Conservation (phyloP, 1,284 basidiomycete species). For the Mrakiaceae sp. region DNA sequence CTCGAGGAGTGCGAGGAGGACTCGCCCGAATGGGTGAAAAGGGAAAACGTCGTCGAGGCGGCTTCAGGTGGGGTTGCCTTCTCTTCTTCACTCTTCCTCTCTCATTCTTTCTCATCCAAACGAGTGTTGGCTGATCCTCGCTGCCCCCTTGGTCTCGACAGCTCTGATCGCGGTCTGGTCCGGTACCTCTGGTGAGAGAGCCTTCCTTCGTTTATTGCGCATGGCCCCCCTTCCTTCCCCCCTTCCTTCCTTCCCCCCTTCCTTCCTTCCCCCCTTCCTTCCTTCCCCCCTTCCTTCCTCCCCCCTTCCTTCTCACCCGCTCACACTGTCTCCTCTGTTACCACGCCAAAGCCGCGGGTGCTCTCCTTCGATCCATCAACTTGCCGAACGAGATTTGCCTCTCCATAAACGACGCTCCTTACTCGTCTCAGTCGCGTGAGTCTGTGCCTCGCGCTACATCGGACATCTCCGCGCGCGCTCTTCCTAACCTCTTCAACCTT, state of each 20-base stretch:
- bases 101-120: background rate
- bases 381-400: constrained; percentile 8
- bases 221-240: background rate
- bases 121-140: background rate
- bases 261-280: background rate
- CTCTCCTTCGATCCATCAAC: constrained; percentile 7
- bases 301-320: background rate
- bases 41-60: constrained; percentile 19
- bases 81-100: no score
- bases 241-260: background rate
- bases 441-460: background rate
- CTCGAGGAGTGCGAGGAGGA: constrained; percentile 11
- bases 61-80: constrained; percentile 16
- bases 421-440: constrained; percentile 9
- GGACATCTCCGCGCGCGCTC: background rate
- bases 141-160: background rate
- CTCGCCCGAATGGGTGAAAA: constrained; percentile 15
- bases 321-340: background rate
- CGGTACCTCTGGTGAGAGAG: constrained; percentile 12
- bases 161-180: constrained; percentile 17
- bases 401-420: constrained; percentile 16
- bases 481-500: background rate
- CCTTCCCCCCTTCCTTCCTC: background rate
- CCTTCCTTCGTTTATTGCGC: no score
- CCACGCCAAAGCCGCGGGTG: constrained; percentile 8